Evolutionary conservation across 2,329 filamentous ascomycete species (phyloP).

Genomic region (Gnomoniopsis sp.): DNA sequence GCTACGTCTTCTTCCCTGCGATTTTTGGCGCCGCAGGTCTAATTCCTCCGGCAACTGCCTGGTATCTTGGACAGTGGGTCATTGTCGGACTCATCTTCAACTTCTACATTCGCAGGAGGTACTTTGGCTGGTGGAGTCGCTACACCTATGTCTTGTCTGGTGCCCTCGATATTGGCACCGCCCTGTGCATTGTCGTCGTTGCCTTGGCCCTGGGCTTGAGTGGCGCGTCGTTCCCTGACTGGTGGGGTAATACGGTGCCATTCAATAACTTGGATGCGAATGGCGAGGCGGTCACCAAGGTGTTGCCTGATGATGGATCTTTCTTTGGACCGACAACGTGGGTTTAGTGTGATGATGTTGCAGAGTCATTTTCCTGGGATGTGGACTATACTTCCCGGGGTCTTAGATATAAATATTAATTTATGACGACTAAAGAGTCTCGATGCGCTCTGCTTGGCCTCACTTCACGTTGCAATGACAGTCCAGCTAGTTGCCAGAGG

Average conservation of each 20-base stretch:
- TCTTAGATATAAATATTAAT: too few species aligned
- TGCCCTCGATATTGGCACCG: slow-evolving; percentile 56
- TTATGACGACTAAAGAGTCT: too few species aligned
- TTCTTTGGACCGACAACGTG: slow-evolving; percentile 27
- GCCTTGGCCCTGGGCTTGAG: slow-evolving; percentile 44
- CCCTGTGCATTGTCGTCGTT: slow-evolving; percentile 53
- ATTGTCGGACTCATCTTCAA: slow-evolving; percentile 55
- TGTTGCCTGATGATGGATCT: slow-evolving; percentile 24
- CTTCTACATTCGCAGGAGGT: slow-evolving; percentile 45
- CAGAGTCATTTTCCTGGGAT: neutral
- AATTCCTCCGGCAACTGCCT: slow-evolving; percentile 53
- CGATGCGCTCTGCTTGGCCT: too few species aligned
- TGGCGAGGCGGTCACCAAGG: slow-evolving; percentile 26
- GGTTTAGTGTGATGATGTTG: neutral
- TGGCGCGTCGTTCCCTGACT: slow-evolving; percentile 40
- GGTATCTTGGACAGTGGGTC: slow-evolving; percentile 53
- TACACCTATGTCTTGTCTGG: slow-evolving; percentile 61
- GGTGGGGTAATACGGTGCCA: slow-evolving; percentile 44
- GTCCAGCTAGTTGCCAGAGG: too few species aligned
- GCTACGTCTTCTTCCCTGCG: slow-evolving; percentile 50
- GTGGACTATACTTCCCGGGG: neutral
- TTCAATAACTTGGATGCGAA: slow-evolving; percentile 13
- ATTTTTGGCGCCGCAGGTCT: slow-evolving; percentile 48
- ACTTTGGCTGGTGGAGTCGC: slow-evolving; percentile 53
- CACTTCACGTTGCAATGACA: too few species aligned